These are phyloP conservation scores for Eimeria necatrix DNA, from an alignment of 169 alveolate genomes.

Conservation along the genomic window DNA sequence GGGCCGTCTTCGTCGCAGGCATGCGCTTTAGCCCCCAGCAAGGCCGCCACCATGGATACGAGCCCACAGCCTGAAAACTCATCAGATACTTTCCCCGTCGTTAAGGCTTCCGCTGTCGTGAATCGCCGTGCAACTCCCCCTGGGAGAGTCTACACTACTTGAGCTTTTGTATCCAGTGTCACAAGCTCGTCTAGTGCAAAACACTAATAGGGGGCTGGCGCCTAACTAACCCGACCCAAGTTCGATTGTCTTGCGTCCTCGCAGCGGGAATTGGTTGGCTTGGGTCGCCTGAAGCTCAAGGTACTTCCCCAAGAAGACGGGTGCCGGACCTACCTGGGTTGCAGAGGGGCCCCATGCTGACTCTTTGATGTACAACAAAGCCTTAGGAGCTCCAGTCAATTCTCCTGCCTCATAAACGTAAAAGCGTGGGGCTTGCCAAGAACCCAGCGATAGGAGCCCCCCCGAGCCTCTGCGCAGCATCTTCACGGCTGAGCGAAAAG, in stretches of 20 bases:
- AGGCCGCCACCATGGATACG: conserved; percentile 68
- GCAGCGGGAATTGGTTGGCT: conserved; percentile 17
- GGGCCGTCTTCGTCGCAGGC: conserved; percentile 66
- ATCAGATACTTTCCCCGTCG: no score
- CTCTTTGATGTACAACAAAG: conserved; percentile 47
- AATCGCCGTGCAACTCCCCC: no score
- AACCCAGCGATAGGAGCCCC: conserved; percentile 26
- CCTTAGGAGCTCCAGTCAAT: conserved; percentile 56
- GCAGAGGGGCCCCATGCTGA: conserved; percentile 75
- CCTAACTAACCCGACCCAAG: conserved; percentile 51
- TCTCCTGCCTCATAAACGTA: conserved; percentile 67
- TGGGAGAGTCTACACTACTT: no score
- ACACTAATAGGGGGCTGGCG: no score
- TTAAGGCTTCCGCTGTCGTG: no score
- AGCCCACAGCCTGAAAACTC: conserved; percentile 61
- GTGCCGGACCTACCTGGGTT: conserved; percentile 75
- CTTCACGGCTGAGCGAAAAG: neutral
- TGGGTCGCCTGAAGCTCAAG: conserved; percentile 69
- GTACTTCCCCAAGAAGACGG: conserved; percentile 68
- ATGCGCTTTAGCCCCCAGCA: conserved; percentile 71
- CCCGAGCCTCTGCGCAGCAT: conserved; percentile 76
- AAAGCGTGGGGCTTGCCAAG: conserved; percentile 67
- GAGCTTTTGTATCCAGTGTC: neutral
- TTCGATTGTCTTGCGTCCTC: conserved; percentile 69
- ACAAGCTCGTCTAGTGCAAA: neutral